Conservation (phyloP, 805 yeast genomes). For the Candida awuae region DNA sequence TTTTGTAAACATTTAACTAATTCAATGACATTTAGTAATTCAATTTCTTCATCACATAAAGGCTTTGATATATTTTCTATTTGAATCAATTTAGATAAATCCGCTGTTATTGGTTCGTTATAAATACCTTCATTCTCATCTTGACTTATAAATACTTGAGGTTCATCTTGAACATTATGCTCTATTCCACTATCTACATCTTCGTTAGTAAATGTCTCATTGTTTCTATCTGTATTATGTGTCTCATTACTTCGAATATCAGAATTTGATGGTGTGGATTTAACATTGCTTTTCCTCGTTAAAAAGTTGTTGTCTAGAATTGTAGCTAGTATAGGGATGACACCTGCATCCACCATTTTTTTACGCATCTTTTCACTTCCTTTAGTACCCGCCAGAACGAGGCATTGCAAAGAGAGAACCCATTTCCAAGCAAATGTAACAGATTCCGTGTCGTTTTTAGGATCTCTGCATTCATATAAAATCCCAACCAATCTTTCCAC, state of each 20-base stretch:
- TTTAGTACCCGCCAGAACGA: conserved; percentile 84
- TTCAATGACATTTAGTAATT: conserved; percentile 21
- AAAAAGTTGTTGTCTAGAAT: conserved; percentile 76
- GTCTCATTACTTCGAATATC: neutral
- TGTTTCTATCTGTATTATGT: too few species aligned
- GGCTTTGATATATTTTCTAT: neutral
- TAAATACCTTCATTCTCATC: neutral
- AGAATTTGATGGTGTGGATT: neutral
- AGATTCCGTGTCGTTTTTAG: conserved; percentile 30
- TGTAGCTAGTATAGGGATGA: conserved; percentile 85
- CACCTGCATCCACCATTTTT: conserved; percentile 85
- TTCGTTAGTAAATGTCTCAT: neutral
- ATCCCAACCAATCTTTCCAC: conserved; percentile 81
- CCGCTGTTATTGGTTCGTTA: neutral
- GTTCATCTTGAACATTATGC: conserved; percentile 3
- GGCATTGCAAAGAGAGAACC: conserved; percentile 90
- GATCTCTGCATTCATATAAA: conserved; percentile 63
- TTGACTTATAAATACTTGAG: neutral
- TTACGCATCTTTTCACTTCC: conserved; percentile 83
- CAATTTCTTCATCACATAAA: conserved; percentile 22
- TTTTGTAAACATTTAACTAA: conserved; percentile 25
- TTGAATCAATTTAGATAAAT: neutral
- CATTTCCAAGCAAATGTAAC: conserved; percentile 87
- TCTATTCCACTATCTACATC: neutral
- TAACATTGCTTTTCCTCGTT: conserved; percentile 17